Evolutionary conservation across 768 basidiomycete genomes (phyloP).

Genomic region (Lentinula sp.): DNA sequence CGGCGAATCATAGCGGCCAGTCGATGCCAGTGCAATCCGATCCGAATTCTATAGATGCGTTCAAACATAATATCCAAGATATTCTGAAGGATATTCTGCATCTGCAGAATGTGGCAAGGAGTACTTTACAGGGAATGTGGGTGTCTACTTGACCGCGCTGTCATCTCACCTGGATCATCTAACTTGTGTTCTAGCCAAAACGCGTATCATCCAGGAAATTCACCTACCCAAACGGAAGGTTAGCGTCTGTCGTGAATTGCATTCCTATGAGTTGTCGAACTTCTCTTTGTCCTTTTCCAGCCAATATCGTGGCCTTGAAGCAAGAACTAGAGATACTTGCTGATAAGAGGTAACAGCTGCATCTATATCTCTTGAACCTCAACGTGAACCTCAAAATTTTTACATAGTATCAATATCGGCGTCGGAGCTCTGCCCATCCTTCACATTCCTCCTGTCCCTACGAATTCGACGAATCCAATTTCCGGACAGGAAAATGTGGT

Average conservation of each 20-base stretch:
- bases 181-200: neutral
- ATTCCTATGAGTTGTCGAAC: neutral
- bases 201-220: constrained; percentile 4
- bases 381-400: neutral
- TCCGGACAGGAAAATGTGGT: neutral
- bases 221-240: constrained; percentile 2
- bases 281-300: neutral
- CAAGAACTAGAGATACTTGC: neutral
- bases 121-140: neutral
- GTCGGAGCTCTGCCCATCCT: constrained; percentile 3
- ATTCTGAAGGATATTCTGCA: neutral
- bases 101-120: constrained; percentile 1
- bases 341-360: neutral
- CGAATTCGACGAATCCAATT: neutral
- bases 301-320: neutral
- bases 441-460: neutral
- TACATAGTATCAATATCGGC: neutral
- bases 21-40: neutral
- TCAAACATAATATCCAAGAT: constrained; percentile 5
- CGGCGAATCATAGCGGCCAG: neutral
- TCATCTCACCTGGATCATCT: too few species aligned
- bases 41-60: neutral
- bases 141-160: neutral
- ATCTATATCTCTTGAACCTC: neutral
- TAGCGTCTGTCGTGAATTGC: neutral